A percentile compares a stretch with the other conserved stretches of the same genome.
phyloP scores from a whole-genome alignment of 1,139 yeast genomes.

The Yarrowia galli region DNA sequence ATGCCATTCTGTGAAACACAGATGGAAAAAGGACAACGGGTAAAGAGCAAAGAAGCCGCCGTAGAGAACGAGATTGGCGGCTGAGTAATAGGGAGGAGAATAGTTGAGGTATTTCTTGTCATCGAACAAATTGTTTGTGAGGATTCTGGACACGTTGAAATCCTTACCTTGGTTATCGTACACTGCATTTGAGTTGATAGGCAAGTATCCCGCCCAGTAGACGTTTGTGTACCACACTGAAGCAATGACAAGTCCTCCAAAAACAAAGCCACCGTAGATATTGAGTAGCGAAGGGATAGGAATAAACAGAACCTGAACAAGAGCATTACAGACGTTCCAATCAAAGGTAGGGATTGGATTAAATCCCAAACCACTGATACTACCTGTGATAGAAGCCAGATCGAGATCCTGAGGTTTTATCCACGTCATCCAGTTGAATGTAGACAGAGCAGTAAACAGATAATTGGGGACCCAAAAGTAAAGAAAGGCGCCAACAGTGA shows the following conservation, averaged over 20 bases:
- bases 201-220: conserved; percentile 59
- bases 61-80: conserved; percentile 54
- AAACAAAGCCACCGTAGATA: conserved; percentile 54
- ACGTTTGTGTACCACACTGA: conserved; percentile 59
- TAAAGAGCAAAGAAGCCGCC: conserved; percentile 50
- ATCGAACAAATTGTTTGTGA: conserved; percentile 53
- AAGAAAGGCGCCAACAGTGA: conserved; percentile 53
- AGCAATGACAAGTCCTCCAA: conserved; percentile 54
- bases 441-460: conserved; percentile 58
- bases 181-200: conserved; percentile 59
- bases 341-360: conserved; percentile 64
- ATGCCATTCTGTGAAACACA: conserved; percentile 44
- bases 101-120: conserved; percentile 48
- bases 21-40: conserved; percentile 45
- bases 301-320: conserved; percentile 50
- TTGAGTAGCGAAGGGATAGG: conserved; percentile 58
- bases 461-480: conserved; percentile 69
- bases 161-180: conserved; percentile 58
- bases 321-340: conserved; percentile 56
- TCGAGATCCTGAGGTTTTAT: conserved; percentile 62
- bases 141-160: conserved; percentile 55
- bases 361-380: conserved; percentile 59
- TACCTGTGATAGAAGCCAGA: conserved; percentile 64
- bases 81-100: conserved; percentile 59
- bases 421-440: conserved; percentile 74